Evolutionary conservation across 2,329 filamentous ascomycete genomes (phyloP).

Genomic region (Trichoderma oligosporum): DNA sequence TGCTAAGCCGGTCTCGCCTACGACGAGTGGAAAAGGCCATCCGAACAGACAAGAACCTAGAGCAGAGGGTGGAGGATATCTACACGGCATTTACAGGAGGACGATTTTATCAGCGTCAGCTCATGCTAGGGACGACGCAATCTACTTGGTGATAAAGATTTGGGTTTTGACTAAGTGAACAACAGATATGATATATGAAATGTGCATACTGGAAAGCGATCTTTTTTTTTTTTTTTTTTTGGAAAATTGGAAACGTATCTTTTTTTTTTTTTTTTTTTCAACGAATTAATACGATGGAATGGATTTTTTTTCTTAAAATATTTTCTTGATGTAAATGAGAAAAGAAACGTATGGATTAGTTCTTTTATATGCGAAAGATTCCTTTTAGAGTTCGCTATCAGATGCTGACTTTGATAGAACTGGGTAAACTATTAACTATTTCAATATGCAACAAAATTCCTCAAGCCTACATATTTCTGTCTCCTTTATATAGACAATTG

Average conservation of each 20-base stretch:
- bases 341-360: not conserved
- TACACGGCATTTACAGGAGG: constrained; percentile 13
- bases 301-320: not conserved
- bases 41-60: constrained; percentile 5
- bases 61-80: constrained; percentile 14
- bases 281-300: not conserved
- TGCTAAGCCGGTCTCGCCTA: constrained; percentile 10
- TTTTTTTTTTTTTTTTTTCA: not conserved
- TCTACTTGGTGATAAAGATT: constrained; percentile 11
- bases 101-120: constrained; percentile 14
- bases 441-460: not conserved
- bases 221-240: not conserved
- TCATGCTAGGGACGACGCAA: constrained; percentile 13
- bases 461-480: not conserved
- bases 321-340: not conserved
- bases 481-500: not conserved
- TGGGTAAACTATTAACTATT: not conserved
- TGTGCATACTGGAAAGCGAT: not conserved
- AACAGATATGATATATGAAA: not conserved
- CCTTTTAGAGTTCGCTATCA: not conserved
- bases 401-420: not conserved
- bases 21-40: constrained; percentile 7
- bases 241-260: not conserved
- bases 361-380: not conserved
- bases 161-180: not conserved